Conservation (phyloP, 306 rosid species). For the Vachellia pachyceras region DNA sequence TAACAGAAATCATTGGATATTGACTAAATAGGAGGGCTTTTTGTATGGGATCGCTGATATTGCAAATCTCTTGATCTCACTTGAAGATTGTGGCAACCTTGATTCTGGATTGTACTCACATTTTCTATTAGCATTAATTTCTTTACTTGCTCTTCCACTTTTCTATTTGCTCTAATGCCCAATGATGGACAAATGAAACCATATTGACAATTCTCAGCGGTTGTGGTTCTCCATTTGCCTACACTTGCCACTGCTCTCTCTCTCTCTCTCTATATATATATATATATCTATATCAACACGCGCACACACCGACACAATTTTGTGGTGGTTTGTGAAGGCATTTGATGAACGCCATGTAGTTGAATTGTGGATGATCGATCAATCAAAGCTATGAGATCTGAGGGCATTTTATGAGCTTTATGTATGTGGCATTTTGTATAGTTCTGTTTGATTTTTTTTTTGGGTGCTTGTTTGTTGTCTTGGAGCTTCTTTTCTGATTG, state of each 20-base stretch:
- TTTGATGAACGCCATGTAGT: slow-evolving; percentile 28
- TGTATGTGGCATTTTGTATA: too few species aligned
- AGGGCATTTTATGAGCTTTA: neutral
- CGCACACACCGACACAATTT: neutral
- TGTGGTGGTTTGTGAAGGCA: slow-evolving; percentile 36
- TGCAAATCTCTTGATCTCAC: neutral
- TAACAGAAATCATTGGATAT: too few species aligned
- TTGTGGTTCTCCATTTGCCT: slow-evolving; percentile 30
- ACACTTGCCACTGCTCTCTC: slow-evolving; percentile 19
- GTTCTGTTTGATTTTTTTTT: neutral
- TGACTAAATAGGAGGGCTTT: neutral
- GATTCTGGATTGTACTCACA: neutral
- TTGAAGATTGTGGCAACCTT: neutral
- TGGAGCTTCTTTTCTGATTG: too few species aligned
- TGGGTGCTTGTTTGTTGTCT: too few species aligned
- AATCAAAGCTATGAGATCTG: neutral
- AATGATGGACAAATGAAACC: slow-evolving; percentile 38
- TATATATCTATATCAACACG: neutral
- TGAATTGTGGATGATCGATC: slow-evolving; percentile 23
- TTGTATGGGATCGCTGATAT: neutral
- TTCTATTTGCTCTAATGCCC: neutral
- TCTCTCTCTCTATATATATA: neutral
- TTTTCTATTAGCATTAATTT: neutral
- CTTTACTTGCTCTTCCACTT: neutral
- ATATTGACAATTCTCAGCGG: slow-evolving; percentile 32